A percentile compares a stretch with the other conserved stretches of the same genome.
Evolutionary conservation across 2,329 filamentous ascomycete genomes (phyloP).

Genomic region (Bipolaris gigantea): DNA sequence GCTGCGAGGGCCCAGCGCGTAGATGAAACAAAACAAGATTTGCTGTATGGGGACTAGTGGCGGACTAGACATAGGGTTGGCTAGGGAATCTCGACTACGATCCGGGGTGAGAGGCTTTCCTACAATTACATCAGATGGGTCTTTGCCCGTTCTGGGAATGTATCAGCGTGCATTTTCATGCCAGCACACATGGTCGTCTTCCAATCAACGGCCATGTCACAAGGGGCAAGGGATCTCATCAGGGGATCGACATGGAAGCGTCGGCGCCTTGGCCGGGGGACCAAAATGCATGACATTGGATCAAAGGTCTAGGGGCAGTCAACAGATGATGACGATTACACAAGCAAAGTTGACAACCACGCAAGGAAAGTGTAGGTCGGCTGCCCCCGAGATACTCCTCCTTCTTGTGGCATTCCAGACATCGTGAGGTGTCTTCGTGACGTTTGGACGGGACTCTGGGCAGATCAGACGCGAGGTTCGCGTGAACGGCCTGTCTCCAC

Average conservation of each 20-base stretch:
- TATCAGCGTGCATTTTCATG: constrained; percentile 2
- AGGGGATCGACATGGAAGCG: constrained; percentile 1
- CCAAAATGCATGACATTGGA: constrained; percentile 1
- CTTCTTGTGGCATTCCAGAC: not conserved
- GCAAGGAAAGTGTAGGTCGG: no score
- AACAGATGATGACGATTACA: not conserved
- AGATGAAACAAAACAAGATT: constrained; percentile 4
- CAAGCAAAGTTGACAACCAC: no score
- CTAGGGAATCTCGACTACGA: not conserved
- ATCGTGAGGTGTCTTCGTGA: constrained; percentile 22
- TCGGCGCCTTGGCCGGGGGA: not conserved
- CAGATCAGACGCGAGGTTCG: constrained; percentile 20
- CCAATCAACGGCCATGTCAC: constrained; percentile 6
- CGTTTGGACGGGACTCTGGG: constrained; percentile 4
- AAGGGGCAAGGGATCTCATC: not conserved
- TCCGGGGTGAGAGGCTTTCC: not conserved
- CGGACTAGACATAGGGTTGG: constrained; percentile 3
- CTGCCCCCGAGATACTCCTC: no score
- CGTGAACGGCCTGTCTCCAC: constrained; percentile 10
- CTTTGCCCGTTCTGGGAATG: not conserved
- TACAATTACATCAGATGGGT: not conserved
- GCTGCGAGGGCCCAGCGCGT: constrained; percentile 6
- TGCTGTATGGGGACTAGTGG: constrained; percentile 6
- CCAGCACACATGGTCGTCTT: not conserved
- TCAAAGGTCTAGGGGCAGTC: not conserved